phyloP scores from a whole-genome alignment of 371 early-diverging fungal genomes.

The Mortierella sp. region DNA sequence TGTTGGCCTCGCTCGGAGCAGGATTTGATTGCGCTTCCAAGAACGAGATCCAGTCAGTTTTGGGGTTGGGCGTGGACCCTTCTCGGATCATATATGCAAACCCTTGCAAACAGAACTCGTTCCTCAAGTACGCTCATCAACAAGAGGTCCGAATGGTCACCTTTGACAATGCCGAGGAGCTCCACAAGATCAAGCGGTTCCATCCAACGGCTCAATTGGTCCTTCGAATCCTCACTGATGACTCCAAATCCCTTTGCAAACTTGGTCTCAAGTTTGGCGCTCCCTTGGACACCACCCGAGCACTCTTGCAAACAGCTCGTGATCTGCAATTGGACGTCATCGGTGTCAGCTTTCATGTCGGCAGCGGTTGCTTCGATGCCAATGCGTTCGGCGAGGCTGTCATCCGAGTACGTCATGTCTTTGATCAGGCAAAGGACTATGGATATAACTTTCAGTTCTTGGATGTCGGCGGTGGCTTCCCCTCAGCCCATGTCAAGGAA shows the following conservation, averaged over 20 bases:
- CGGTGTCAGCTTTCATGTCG: slow-evolving; percentile 96
- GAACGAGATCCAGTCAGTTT: slow-evolving; percentile 87
- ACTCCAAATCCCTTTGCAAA: slow-evolving; percentile 91
- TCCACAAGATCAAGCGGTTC: slow-evolving; percentile 87
- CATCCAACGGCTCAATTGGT: slow-evolving; percentile 89
- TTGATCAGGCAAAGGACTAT: slow-evolving; percentile 81
- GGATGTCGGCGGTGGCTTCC: slow-evolving; percentile 98
- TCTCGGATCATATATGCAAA: slow-evolving; percentile 95
- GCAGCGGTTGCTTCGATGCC: slow-evolving; percentile 93
- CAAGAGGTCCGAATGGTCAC: slow-evolving; percentile 92
- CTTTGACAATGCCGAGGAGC: slow-evolving; percentile 97
- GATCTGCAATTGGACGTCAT: slow-evolving; percentile 87
- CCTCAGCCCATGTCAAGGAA: slow-evolving; percentile 81
- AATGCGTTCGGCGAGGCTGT: slow-evolving; percentile 94
- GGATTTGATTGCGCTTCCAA: slow-evolving; percentile 96
- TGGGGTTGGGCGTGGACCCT: slow-evolving; percentile 82
- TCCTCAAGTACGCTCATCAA: slow-evolving; percentile 85
- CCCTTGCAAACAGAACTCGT: slow-evolving; percentile 97
- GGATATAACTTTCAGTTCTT: slow-evolving; percentile 86
- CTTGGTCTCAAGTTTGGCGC: slow-evolving; percentile 98
- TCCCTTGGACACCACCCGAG: slow-evolving; percentile 70
- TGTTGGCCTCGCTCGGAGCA: slow-evolving; percentile 85
- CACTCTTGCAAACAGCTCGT: slow-evolving; percentile 79
- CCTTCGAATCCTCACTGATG: slow-evolving; percentile 95
- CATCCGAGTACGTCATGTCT: slow-evolving; percentile 81